A percentile compares a stretch with the other conserved stretches of the same genome.
Evolutionary conservation across 2,329 filamentous ascomycete genomes (phyloP).

Genomic region (Clarireedia monteithiana): DNA sequence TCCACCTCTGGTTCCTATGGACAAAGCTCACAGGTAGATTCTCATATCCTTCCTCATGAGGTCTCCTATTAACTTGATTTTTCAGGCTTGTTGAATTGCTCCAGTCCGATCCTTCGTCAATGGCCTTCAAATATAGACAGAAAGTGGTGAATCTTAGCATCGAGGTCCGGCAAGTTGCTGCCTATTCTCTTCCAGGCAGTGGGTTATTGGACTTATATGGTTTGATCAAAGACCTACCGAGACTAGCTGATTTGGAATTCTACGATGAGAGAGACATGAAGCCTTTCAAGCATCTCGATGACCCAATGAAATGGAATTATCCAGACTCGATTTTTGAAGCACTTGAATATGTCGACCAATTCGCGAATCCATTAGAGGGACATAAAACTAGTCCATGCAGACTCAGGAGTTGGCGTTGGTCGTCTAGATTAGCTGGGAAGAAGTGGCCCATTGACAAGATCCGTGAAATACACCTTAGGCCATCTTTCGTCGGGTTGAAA

Average conservation of each 20-base stretch:
- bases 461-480: slow-evolving; percentile 42
- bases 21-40: slow-evolving; percentile 35
- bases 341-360: slow-evolving; percentile 48
- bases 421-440: slow-evolving; percentile 42
- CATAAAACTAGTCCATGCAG: slow-evolving; percentile 26
- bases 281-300: slow-evolving; percentile 53
- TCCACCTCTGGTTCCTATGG: slow-evolving; percentile 52
- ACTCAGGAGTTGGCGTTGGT: slow-evolving; percentile 55
- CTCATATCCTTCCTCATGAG: no score
- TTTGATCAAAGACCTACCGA: slow-evolving; percentile 57
- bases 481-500: slow-evolving; percentile 48
- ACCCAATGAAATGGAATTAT: slow-evolving; percentile 61
- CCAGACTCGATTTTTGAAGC: slow-evolving; percentile 56
- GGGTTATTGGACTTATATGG: slow-evolving; percentile 47
- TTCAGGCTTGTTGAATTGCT: slow-evolving; percentile 41
- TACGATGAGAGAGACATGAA: slow-evolving; percentile 62
- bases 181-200: slow-evolving; percentile 43
- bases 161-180: slow-evolving; percentile 37
- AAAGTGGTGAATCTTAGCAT: slow-evolving; percentile 27
- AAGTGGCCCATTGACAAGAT: slow-evolving; percentile 43
- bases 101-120: slow-evolving; percentile 28
- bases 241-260: slow-evolving; percentile 62
- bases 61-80: neutral
- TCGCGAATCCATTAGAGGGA: slow-evolving; percentile 18
- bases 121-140: slow-evolving; percentile 26